These are phyloP conservation scores for Dactylellina parvicollis DNA, from an alignment of 2,329 filamentous ascomycete species.

Conservation along the genomic window DNA sequence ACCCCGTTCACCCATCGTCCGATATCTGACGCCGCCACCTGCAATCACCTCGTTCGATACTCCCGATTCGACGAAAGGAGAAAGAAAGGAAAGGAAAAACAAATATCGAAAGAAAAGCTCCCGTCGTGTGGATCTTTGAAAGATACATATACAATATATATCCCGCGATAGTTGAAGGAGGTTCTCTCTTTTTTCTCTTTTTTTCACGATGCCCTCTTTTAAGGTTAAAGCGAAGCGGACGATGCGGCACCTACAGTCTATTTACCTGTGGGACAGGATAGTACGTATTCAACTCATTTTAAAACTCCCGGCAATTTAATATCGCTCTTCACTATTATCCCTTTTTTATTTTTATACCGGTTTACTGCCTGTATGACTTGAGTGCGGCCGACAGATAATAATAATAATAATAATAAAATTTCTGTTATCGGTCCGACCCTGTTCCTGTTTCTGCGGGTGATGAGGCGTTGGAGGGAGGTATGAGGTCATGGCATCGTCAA, in stretches of 20 bases:
- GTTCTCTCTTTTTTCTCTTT: conserved; percentile 13
- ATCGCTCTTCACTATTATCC: too few relatives aligned
- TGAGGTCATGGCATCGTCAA: conserved; percentile 54
- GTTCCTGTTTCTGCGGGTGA: not conserved
- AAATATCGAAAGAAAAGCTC: conserved; percentile 15
- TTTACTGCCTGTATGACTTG: too few relatives aligned
- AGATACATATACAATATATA: conserved; percentile 13
- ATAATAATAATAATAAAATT: not conserved
- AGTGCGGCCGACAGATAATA: not conserved
- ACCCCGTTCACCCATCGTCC: conserved; percentile 22
- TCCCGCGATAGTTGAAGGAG: conserved; percentile 23
- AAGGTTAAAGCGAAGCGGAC: conserved; percentile 42
- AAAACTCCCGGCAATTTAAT: too few relatives aligned
- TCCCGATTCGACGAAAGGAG: not conserved
- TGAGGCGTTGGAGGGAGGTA: conserved; percentile 17
- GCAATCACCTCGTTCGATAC: conserved; percentile 14
- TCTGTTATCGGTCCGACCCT: not conserved
- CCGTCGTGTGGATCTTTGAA: conserved; percentile 20
- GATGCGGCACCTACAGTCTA: conserved; percentile 53
- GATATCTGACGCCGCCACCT: conserved; percentile 33
- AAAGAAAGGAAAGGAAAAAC: conserved; percentile 11
- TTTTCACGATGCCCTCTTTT: conserved; percentile 44
- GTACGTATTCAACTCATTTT: conserved; percentile 25
- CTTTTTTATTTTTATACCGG: too few relatives aligned
- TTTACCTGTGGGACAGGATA: conserved; percentile 54